Base-by-base conservation (phyloP, 2,329 filamentous ascomycete genomes). In the Monilinia laxa region DNA sequence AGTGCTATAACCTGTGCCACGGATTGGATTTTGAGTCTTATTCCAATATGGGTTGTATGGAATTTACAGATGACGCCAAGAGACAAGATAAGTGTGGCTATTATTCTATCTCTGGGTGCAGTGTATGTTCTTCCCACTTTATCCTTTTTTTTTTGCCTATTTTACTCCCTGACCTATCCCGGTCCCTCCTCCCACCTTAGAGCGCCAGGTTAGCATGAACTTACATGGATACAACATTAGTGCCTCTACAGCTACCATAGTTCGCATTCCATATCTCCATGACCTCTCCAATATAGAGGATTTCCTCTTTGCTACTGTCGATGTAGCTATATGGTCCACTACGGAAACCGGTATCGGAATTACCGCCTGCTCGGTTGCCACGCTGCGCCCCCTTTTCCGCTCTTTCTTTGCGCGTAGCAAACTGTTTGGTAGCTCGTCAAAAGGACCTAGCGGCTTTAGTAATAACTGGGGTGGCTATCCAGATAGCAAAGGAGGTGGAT, bases 311-410 rank as follows among this genome's bases (percentile, higher is more conserved):
- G 75, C 77, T 38, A 79, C 79, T 62, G 76, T 77, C 2, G 78
- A 79, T 69, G 74, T 80, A 16, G 76, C 78, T 4, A 78, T 80
- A 66, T 81, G 79, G 79, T 79, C 76, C 12, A 78, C 78, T n/a
- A 70, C 75, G n/a, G 79, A 80, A 69, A 78, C 76, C 45, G 77
- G 78, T 16, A 75, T 81, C 7, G 78, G 78, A 4, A 77, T 81
- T 2, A 74, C 76, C 6, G 79, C 79, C 9, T 78, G 77, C 7
- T 78, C 76, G 6, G 70, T 78, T 31, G 79, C 79, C 1, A 80
- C 79, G 0, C 74, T 80, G 1, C 78, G 78, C 6, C 76, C 79
- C 3, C 71, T 79, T 60, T 75, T 76, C 66, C 69, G 70, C 14
- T 67, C 35, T 14, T 75, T 74, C 62, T 71, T 75, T 35, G 20